Evolutionary conservation across 2,329 filamentous ascomycete genomes (phyloP).

Genomic region (Fusarium armeniacum): DNA sequence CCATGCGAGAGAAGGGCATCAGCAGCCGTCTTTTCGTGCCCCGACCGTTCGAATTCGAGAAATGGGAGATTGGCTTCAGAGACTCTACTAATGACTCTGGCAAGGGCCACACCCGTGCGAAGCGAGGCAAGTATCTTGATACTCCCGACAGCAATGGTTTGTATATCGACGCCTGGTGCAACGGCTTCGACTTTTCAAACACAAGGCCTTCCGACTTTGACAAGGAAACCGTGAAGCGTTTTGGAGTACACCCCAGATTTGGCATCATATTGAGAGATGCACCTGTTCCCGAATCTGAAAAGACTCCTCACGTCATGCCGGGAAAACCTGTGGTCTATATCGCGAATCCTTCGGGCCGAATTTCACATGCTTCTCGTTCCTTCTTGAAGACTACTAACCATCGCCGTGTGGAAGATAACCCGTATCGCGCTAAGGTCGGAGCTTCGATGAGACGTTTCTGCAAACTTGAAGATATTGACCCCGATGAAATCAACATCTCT

Average conservation of each 20-base stretch:
- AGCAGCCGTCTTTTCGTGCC: slow-evolving; percentile 68
- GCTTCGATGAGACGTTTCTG: slow-evolving; percentile 57
- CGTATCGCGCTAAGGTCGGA: slow-evolving; percentile 54
- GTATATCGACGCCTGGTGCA: slow-evolving; percentile 68
- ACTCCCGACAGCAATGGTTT: slow-evolving; percentile 67
- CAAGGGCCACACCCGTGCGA: slow-evolving; percentile 66
- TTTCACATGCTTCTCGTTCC: slow-evolving; percentile 64
- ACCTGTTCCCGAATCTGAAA: slow-evolving; percentile 60
- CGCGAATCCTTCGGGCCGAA: slow-evolving; percentile 61
- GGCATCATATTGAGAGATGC: slow-evolving; percentile 67
- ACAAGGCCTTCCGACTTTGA: slow-evolving; percentile 66
- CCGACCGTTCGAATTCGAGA: slow-evolving; percentile 62
- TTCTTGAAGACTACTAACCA: slow-evolving; percentile 56
- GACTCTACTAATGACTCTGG: slow-evolving; percentile 70
- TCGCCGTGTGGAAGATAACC: slow-evolving; percentile 53
- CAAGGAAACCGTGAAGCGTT: slow-evolving; percentile 62
- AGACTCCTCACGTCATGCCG: slow-evolving; percentile 59
- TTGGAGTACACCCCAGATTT: slow-evolving; percentile 66
- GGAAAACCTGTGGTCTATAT: slow-evolving; percentile 65
- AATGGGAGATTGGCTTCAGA: slow-evolving; percentile 71
- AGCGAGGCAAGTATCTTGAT: slow-evolving; percentile 67
- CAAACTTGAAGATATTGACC: slow-evolving; percentile 53
- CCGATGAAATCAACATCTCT: slow-evolving; percentile 53
- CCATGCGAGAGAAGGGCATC: slow-evolving; percentile 59
- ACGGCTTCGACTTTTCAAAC: slow-evolving; percentile 66